Evolutionary conservation across 331 rosid species (phyloP), one percentile per base, ranked within the genome.

Genomic region (Acacia concinna): DNA sequence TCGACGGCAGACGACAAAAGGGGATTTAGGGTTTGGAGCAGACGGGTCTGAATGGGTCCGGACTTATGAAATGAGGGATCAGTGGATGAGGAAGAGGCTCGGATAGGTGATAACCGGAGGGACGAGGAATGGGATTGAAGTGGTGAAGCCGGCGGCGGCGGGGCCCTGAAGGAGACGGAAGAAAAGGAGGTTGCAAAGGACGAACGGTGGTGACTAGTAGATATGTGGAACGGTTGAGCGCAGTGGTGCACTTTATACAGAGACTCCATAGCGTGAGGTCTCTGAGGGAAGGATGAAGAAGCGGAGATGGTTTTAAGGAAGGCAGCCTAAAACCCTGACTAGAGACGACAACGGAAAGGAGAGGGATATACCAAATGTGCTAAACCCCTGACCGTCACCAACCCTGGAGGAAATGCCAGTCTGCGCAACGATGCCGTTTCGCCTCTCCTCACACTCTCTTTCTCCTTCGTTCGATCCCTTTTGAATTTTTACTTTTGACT

Each of bases 261-360:
- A 54, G 94, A 87, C 70, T 81, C 96, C 99, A 93, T 93, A 32
- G 68, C 38, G 23, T 27, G 21, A 37, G n/a, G 75, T 27, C 20
- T 13, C 69, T 31, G 85, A 2, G n/a, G 28, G 23, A 68, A 5
- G 80, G 52, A 68, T 10, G 56, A 30, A 40, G 56, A 59, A 30
- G 21, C 46, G 34, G 8, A 4, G 17, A 47, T 0, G 73, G 67
- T 4, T 79, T 25, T 27, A 2, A 2, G 10, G 71, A 78, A 25
- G 32, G 51, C 20, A 1, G 34, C 51, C 77, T 78, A 80, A 87
- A 90, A 84, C 90, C 92, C 87, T 69, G 77, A 27, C 62, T 31
- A 0, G 28, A 77, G 2, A 23, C 63, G 0, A 1, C 30, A 47
- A 17, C 5, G 7, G 68, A 12, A 13, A 17, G 23, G 10, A 8